These are phyloP conservation scores for Tetrapisispora pingtungensis DNA, from an alignment of 805 yeast species.

Conservation along the genomic window DNA sequence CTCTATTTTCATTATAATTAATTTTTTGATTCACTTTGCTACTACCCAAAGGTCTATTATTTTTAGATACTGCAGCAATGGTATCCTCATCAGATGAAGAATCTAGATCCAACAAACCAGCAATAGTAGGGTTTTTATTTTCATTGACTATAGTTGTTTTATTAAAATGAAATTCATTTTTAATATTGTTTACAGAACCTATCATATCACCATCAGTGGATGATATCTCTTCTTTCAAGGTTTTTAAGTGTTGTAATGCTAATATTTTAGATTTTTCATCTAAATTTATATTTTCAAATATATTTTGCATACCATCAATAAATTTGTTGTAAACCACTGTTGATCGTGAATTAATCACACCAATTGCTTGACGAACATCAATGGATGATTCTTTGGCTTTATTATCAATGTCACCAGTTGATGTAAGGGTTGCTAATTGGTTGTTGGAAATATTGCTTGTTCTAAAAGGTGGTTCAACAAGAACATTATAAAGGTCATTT, in stretches of 20 bases:
- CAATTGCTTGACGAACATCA: conserved; percentile 11
- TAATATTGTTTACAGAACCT: background rate
- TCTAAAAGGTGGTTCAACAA: conserved; percentile 10
- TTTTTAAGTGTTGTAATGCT: conserved; percentile 17
- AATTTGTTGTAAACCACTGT: conserved; percentile 20
- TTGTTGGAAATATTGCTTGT: background rate
- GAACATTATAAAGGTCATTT: conserved; percentile 6
- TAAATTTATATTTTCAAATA: conserved; percentile 22
- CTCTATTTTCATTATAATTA: conserved; percentile 9
- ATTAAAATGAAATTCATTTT: background rate
- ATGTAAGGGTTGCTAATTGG: background rate
- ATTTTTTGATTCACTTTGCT: background rate
- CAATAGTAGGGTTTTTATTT: background rate
- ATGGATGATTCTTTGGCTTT: background rate
- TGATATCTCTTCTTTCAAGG: conserved; percentile 4
- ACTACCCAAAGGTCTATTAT: background rate
- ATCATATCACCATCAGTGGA: background rate
- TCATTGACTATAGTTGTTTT: background rate
- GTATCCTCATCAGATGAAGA: conserved; percentile 3
- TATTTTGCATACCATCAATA: conserved; percentile 16
- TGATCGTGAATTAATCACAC: conserved; percentile 23
- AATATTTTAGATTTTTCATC: conserved; percentile 20
- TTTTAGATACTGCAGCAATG: conserved; percentile 6
- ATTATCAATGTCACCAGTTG: background rate
- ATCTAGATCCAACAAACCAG: conserved; percentile 6